Conservation (phyloP, 192 early-diverging fungal species). For the Kappamyces sp. region DNA sequence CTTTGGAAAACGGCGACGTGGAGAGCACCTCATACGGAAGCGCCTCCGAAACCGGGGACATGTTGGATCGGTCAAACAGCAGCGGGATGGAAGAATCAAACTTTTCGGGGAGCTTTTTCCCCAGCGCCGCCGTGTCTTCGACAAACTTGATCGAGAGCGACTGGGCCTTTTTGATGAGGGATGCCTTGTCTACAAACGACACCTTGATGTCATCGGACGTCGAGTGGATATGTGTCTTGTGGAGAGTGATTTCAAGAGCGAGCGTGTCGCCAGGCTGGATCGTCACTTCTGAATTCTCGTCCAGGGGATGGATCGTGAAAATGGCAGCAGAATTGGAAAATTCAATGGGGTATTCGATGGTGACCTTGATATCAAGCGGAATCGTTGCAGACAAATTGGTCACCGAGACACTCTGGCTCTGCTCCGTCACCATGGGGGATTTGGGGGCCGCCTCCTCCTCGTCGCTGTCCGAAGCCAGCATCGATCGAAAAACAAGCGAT, state of each 20-base stretch:
- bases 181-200: constrained; percentile 62
- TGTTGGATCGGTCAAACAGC: too few species aligned
- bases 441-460: constrained; percentile 32
- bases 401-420: constrained; percentile 45
- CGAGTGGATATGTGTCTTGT: constrained; percentile 52
- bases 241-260: constrained; percentile 49
- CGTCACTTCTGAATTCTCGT: constrained; percentile 47
- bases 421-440: constrained; percentile 15
- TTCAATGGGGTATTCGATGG: constrained; percentile 71
- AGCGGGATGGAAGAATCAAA: too few species aligned
- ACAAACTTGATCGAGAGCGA: constrained; percentile 61
- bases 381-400: constrained; percentile 60
- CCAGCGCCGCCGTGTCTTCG: constrained; percentile 32
- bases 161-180: constrained; percentile 51
- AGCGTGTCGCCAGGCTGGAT: constrained; percentile 57
- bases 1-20: too few species aligned
- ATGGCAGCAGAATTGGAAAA: constrained; percentile 52
- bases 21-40: too few species aligned
- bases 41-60: too few species aligned
- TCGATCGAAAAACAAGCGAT: constrained; percentile 60
- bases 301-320: constrained; percentile 52
- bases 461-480: constrained; percentile 53
- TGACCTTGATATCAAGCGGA: constrained; percentile 61
- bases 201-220: constrained; percentile 75
- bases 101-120: constrained; percentile 8